Evolutionary conservation across 352 stramenopile species (phyloP).

Genomic region (Phytophthora hybrid): DNA sequence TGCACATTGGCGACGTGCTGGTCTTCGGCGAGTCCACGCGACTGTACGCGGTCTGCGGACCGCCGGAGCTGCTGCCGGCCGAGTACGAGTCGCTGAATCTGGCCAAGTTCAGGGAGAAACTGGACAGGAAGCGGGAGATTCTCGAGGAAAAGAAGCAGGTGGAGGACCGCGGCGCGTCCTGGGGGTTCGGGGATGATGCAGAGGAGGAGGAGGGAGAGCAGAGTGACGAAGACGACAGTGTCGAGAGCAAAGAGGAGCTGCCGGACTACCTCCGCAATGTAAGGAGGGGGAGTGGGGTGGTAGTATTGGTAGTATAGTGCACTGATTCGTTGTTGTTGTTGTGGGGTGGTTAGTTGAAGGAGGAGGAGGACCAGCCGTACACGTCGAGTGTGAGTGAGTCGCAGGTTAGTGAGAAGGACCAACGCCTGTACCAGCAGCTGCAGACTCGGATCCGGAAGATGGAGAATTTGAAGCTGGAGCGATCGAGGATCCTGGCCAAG

Average conservation of each 20-base stretch:
- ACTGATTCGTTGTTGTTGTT: constrained; percentile 5
- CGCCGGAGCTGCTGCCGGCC: constrained; percentile 65
- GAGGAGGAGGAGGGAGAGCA: constrained; percentile 52
- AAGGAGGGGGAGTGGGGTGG: constrained; percentile 10
- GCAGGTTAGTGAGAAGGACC: constrained; percentile 73
- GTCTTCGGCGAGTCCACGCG: constrained; percentile 90
- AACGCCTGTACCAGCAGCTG: constrained; percentile 82
- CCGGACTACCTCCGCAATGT: constrained; percentile 82
- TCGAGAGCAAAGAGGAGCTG: constrained; percentile 43
- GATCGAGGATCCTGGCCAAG: constrained; percentile 74
- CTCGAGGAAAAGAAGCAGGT: constrained; percentile 33
- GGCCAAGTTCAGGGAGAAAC: constrained; percentile 43
- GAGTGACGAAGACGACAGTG: constrained; percentile 33
- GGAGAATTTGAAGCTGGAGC: constrained; percentile 79
- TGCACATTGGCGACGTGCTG: constrained; percentile 85
- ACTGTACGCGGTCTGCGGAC: constrained; percentile 81
- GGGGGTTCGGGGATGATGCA: constrained; percentile 89
- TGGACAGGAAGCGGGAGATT: constrained; percentile 30
- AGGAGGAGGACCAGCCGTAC: constrained; percentile 60
- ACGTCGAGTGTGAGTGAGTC: constrained; percentile 55
- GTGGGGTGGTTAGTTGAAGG: constrained; percentile 49
- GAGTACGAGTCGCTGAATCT: constrained; percentile 82
- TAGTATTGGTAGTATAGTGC: background rate
- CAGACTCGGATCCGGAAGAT: constrained; percentile 86
- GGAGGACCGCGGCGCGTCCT: constrained; percentile 56